phyloP scores from a whole-genome alignment of 306 rosid species.

The Herpetospermum pedunculosum region DNA sequence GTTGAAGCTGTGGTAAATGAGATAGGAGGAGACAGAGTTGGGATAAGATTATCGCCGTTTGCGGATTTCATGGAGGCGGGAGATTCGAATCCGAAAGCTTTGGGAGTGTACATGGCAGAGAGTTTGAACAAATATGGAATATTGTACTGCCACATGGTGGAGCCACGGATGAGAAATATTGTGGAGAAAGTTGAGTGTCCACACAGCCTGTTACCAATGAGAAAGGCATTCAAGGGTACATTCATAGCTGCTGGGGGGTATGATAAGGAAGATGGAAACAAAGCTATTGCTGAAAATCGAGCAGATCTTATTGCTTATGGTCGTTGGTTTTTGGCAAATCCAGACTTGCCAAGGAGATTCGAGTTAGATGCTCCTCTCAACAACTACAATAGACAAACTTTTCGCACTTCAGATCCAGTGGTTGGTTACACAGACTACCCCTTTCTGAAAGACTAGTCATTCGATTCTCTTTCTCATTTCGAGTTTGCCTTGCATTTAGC shows the following conservation, averaged over 20 bases:
- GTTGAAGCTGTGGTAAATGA: constrained; percentile 34
- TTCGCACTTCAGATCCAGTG: constrained; percentile 11
- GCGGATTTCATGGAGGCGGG: constrained; percentile 32
- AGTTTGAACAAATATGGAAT: constrained; percentile 28
- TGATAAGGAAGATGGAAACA: constrained; percentile 17
- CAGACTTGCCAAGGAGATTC: constrained; percentile 18
- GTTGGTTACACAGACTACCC: constrained; percentile 23
- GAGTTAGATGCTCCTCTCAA: constrained; percentile 16
- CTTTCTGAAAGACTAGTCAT: constrained; percentile 7
- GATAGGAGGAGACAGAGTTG: constrained; percentile 51
- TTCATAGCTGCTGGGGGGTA: constrained; percentile 21
- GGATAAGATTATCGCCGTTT: constrained; percentile 66
- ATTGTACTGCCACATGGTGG: constrained; percentile 45
- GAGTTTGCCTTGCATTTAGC: background rate
- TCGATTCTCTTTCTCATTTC: background rate
- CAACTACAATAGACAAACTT: constrained; percentile 9
- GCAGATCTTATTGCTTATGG: constrained; percentile 19
- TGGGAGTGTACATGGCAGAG: constrained; percentile 37
- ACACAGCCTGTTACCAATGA: constrained; percentile 28
- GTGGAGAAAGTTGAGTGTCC: constrained; percentile 9
- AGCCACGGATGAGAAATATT: constrained; percentile 47
- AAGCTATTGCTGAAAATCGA: constrained; percentile 12
- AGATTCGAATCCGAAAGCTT: constrained; percentile 55
- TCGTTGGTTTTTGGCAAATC: constrained; percentile 23
- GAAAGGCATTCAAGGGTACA: constrained; percentile 22